Conservation (phyloP, 495 filamentous ascomycete species). For the Penicillium crystallinum region DNA sequence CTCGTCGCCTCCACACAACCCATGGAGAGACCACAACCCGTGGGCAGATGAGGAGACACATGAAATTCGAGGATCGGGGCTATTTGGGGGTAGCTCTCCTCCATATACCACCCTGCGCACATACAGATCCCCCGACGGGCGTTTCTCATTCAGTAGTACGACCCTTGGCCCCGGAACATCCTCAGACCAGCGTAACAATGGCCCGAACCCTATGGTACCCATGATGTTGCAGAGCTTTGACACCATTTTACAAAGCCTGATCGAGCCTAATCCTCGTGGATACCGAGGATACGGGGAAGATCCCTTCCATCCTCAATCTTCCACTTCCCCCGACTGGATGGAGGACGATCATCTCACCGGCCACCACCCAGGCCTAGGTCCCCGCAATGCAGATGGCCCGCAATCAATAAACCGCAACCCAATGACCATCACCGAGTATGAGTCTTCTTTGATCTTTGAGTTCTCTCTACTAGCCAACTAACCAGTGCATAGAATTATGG, state of each 20-base stretch:
- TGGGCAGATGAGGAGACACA: constrained; percentile 35
- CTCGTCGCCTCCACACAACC: constrained; percentile 13
- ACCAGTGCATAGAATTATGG: constrained; percentile 25
- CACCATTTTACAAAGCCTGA: constrained; percentile 27
- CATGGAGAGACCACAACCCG: constrained; percentile 35
- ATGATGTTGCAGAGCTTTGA: constrained; percentile 30
- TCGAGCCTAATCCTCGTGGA: constrained; percentile 19
- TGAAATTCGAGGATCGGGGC: constrained; percentile 26
- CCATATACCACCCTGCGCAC: constrained; percentile 31
- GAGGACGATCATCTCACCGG: constrained; percentile 6
- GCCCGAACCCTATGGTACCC: constrained; percentile 23
- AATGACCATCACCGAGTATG: constrained; percentile 34
- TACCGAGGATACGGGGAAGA: constrained; percentile 3
- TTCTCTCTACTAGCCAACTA: constrained; percentile 2
- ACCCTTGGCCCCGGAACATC: constrained; percentile 24
- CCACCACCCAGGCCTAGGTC: constrained; percentile 23
- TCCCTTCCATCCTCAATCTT: constrained; percentile 6
- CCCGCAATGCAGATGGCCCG: constrained; percentile 31
- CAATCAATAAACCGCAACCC: constrained; percentile 24
- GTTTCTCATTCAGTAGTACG: constrained; percentile 36
- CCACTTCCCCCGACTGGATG: constrained; percentile 10
- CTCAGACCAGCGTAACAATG: constrained; percentile 13
- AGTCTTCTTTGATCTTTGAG: neutral
- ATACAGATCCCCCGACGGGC: constrained; percentile 44
- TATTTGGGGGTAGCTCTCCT: neutral